Conservation (phyloP, 148 eudicot species). For the Vaccinium darrowii region DNA sequence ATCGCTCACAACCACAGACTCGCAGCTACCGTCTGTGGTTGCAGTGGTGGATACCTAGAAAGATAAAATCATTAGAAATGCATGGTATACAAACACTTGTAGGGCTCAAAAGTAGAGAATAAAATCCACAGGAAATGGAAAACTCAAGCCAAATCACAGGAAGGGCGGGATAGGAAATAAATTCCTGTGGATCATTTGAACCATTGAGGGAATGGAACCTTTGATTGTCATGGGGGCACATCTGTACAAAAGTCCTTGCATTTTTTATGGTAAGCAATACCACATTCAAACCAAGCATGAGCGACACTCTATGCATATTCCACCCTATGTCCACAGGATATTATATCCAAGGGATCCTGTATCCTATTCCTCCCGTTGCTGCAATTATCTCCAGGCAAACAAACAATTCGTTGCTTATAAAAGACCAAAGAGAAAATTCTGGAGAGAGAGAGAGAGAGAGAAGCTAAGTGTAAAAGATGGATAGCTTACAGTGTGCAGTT, state of each 20-base stretch:
- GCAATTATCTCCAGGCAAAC: not conserved
- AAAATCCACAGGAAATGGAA: not conserved
- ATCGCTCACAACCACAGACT: constrained; percentile 56
- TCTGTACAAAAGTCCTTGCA: not conserved
- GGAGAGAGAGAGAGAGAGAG: not conserved
- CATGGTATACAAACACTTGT: not conserved
- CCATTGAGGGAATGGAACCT: not conserved
- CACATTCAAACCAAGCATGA: not conserved
- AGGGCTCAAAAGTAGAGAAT: not conserved
- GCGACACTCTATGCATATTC: not conserved
- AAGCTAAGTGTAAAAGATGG: not conserved
- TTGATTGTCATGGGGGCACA: not conserved
- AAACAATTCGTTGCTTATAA: not conserved
- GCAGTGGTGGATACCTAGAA: constrained; percentile 39
- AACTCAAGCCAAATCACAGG: too few species aligned
- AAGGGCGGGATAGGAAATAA: too few species aligned
- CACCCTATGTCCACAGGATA: not conserved
- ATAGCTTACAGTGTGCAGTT: constrained; percentile 44
- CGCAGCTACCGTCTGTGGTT: constrained; percentile 57
- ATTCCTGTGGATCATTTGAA: not conserved
- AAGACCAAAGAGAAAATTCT: not conserved
- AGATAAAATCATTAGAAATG: not conserved
- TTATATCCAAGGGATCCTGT: not conserved
- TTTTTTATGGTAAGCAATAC: not conserved
- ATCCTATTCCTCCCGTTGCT: not conserved